Base-by-base conservation (phyloP, 1,284 basidiomycete species). In the Singerocomus inundabilis region DNA sequence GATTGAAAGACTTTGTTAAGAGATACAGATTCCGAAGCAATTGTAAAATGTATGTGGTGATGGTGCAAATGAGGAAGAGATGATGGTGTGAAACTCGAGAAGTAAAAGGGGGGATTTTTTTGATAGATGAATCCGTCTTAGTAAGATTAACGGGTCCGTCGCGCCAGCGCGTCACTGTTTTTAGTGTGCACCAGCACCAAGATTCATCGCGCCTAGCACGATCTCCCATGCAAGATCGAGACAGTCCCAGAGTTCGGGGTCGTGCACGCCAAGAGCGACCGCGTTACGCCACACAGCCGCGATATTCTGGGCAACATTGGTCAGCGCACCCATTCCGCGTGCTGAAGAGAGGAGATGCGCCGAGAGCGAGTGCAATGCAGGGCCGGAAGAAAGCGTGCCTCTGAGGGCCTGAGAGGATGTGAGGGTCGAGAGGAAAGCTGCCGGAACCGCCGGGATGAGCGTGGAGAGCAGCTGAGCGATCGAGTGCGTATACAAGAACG, bases 281-380 rank as follows among this genome's bases (percentile, higher is more conserved):
- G 82, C 76, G 60, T 88, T 84, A 53, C 81, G 76, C 88, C 88
- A 91, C 15, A 89, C 72, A 46, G 83, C 84, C 59, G 84, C 87
- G 31, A 87, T 75, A 57, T 80, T 78, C n/a, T 79, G 75, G 3
- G 81, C 78, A 53, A 80, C 75, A n/a, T 72, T 70, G 36, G 77
- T 77, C 13, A 86, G 71, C 0, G 71, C 74, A 43, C 73, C 70
- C 53, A 80, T 69, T 24, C 64, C 63, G 2, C 73, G 71, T 15
- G 74, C 69, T 54, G 72, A 59, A 11, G 61, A 74, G 25, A 81
- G 50, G 41, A 71, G 72, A 61, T 79, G 78, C 4, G 70, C 56
- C 4, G 82, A 80, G 34, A 84, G 74, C 44, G 74, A 73, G 59
- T 82, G 79, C 38, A 80, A 58, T 29, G 70, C 65, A 16, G 62